phyloP scores from a whole-genome alignment of 169 alveolate species.

The Plasmodium billcollinsi region DNA sequence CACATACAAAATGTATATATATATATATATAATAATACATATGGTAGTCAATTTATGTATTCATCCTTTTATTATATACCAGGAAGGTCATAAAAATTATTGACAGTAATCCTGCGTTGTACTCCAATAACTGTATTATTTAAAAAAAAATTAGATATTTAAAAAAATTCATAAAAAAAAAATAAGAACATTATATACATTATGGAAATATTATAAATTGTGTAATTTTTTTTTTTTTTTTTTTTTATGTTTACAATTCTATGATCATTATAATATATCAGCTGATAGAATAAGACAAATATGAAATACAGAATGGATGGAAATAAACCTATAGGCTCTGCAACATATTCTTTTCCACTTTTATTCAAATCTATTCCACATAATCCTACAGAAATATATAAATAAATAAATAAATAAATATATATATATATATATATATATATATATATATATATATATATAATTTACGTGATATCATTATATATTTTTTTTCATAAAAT shows the following conservation, averaged over 20 bases:
- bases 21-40: background rate
- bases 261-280: constrained; percentile 81
- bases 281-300: constrained; percentile 85
- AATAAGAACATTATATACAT: background rate
- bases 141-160: background rate
- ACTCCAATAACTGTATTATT: constrained; percentile 82
- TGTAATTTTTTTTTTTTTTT: background rate
- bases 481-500: no score
- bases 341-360: constrained; percentile 77
- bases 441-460: background rate
- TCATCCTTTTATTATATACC: constrained; percentile 62
- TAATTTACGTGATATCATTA: background rate
- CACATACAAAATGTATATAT: background rate
- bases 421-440: background rate
- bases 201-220: background rate
- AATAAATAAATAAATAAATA: background rate
- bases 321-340: constrained; percentile 93
- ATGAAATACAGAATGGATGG: constrained; percentile 90
- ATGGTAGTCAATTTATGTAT: background rate
- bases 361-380: constrained; percentile 79
- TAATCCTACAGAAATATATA: constrained; percentile 54
- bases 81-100: constrained; percentile 91
- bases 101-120: constrained; percentile 91
- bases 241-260: constrained; percentile 67
- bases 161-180: background rate